Base-by-base conservation (phyloP, 345 rosid species). In the Moringa oleifera region DNA sequence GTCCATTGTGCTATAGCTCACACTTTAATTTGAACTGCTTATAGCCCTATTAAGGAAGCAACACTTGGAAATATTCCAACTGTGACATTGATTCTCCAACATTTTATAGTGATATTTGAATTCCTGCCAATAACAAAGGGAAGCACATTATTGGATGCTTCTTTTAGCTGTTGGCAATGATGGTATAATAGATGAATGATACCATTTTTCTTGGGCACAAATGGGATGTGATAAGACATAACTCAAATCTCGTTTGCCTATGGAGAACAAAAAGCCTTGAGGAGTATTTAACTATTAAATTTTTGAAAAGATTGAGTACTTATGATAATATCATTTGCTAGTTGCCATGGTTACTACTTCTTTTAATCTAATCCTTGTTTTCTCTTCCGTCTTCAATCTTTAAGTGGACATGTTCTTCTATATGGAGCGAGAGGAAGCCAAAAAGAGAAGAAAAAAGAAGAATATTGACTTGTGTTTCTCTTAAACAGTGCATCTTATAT, bases 11-110 rank as follows among this genome's bases (percentile, higher is more conserved):
- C 18, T 17, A 49, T 6, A 6, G 4, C n/a, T 49, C 18, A 49
- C 5, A 5, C 37, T 33, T 33, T 33, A 11, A 33, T 33, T 5
- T 33, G 3, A 49, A n/a, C 52, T 49, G 5, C 20, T 57, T 57
- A 45, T 80, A 85, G 91, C 96, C 96, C 9, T 85, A n/a, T 88
- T 53, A 88, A 85, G 67, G 96, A 88, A 80, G 81, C 89, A 20
- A 88, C 96, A 18, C 86, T 88, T 10, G 96, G 91, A 51, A 85
- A 85, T 71, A 85, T 88, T 56, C 91, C 91, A 0, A 88, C 96
- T 45, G 91, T 47, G 95, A 88, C 64, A 88, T 91, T 2, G 95
- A 88, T 52, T 88, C 95, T 1, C 91, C 91, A 0, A 83, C 85
- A 91, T 45, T 79, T 0, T 88, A 67, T 63, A 89, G 85, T 23